Conservation (phyloP, 1,284 basidiomycete genomes). For the Takashimella koratensis region DNA sequence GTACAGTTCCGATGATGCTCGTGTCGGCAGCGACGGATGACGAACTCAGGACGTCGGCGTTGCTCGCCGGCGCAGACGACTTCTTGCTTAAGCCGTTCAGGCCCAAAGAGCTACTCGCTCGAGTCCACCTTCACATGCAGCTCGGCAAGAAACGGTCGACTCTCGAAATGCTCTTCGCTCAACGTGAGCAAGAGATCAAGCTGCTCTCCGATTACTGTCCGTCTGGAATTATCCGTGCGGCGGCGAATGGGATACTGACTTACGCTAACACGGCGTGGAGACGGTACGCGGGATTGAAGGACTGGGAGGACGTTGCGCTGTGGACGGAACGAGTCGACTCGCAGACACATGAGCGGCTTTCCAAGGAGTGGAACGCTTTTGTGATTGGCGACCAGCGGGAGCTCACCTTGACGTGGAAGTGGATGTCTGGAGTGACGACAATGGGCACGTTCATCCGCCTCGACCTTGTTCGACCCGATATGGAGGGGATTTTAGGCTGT, state of each 20-base stretch:
- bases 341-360: background rate
- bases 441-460: conserved; percentile 39
- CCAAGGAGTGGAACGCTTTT: background rate
- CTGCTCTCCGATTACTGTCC: conserved; percentile 44
- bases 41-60: conserved; percentile 32
- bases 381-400: conserved; percentile 7
- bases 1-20: conserved; percentile 32
- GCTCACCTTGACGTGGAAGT: conserved; percentile 32
- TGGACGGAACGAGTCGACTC: background rate
- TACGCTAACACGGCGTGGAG: conserved; percentile 39
- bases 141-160: conserved; percentile 41
- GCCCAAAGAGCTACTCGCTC: conserved; percentile 49
- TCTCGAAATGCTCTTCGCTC: conserved; percentile 35
- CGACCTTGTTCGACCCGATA: conserved; percentile 23
- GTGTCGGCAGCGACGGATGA: conserved; percentile 34
- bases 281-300: background rate
- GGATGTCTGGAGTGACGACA: conserved; percentile 31
- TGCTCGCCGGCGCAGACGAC: conserved; percentile 51
- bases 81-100: conserved; percentile 46
- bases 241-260: conserved; percentile 20
- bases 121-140: conserved; percentile 45
- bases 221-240: conserved; percentile 35
- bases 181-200: conserved; percentile 39
- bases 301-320: background rate
- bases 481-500: conserved; percentile 38